Base-by-base conservation (phyloP, 2,329 filamentous ascomycete species). In the Mycogone perniciosa region DNA sequence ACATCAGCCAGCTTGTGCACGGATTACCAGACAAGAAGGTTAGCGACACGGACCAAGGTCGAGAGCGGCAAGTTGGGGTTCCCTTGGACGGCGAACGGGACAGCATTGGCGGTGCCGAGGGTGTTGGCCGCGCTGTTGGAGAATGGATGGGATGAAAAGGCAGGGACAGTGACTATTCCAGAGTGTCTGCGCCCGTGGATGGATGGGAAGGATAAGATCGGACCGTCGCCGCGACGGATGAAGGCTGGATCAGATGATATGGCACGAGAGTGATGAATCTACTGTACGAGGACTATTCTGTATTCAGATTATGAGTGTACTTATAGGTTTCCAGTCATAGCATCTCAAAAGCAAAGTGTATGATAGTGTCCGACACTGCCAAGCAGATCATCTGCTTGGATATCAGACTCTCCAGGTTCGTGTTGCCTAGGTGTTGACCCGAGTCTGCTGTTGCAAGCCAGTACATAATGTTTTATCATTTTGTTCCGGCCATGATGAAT, bases 11-110 rank as follows among this genome's bases (percentile, higher is more conserved):
- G 88, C 56, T 85, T 92, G 60, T 99, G 93, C 70, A 93, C 89
- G 1, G 93, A 99, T 68, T 99, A 97, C 70, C 93, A 99, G 73
- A 86, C 81, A 29, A 79, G 93, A 30, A 79, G 93, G 11, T 74
- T 99, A 34, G 85, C 82, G 30, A 96, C 93, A 10, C 79, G 86
- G 38, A 74, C 88, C 42, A 82, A 84, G 55, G 55, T 76, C 9
- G 72, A 70, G 46, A 70, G 70, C 38, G 66, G 64, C 31, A 81
- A 78, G 63, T 70, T 86, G 38, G 75, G 77, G 2, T 97, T 89
- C 66, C 89, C 91, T 10, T 89, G 88, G 72, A 99, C 93, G 0
- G 77, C 95, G 35, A 99, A 99, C 65, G 95, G 92, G 1, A 99
- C 93, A 1, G 93, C 92, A 0, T 75, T 97, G 61, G 93, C 93